Percentiles rank a stretch among this genome's conserved stretches.
Conservation (phyloP, 2,329 filamentous ascomycete species). For the Colletotrichum abscissum region DNA sequence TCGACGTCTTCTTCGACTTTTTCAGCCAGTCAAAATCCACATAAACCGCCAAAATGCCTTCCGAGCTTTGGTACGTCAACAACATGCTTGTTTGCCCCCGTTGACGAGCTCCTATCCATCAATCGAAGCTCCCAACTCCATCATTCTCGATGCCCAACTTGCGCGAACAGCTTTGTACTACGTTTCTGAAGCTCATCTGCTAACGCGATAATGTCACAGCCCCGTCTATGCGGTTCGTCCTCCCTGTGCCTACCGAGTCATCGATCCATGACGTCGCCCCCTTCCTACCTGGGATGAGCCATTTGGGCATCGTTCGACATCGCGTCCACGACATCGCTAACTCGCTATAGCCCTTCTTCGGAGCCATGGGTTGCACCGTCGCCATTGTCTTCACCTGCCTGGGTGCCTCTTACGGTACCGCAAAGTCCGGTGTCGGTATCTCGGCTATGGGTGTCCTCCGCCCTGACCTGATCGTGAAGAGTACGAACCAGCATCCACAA, state of each 20-base stretch:
- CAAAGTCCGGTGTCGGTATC: conserved; percentile 99
- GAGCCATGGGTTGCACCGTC: conserved; percentile 96
- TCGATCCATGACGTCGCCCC: conserved; percentile 37
- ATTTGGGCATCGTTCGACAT: conserved; percentile 20
- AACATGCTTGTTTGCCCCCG: conserved; percentile 47
- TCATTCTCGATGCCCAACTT: conserved; percentile 17
- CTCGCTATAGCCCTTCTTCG: conserved; percentile 82
- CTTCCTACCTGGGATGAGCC: conserved; percentile 31
- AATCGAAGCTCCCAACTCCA: conserved; percentile 44
- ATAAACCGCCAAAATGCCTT: conserved; percentile 72
- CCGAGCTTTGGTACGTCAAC: conserved; percentile 82
- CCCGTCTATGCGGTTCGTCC: conserved; percentile 98
- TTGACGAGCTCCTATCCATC: conserved; percentile 45
- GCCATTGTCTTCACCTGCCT: conserved; percentile 98
- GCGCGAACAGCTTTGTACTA: conserved; percentile 5
- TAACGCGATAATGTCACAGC: conserved; percentile 61
- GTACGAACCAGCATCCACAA: conserved; percentile 65
- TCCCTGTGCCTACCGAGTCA: conserved; percentile 36
- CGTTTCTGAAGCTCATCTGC: conserved; percentile 30
- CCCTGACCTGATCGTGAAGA: conserved; percentile 99
- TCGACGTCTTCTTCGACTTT: conserved; percentile 25
- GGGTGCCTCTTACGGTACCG: conserved; percentile 97
- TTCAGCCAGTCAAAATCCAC: conserved; percentile 32
- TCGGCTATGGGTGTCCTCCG: conserved; percentile 97
- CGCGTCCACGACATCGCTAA: conserved; percentile 45